These are phyloP conservation scores for Leishmania amazonensis DNA, from an alignment of 208 protist genomes.

Conservation along the genomic window DNA sequence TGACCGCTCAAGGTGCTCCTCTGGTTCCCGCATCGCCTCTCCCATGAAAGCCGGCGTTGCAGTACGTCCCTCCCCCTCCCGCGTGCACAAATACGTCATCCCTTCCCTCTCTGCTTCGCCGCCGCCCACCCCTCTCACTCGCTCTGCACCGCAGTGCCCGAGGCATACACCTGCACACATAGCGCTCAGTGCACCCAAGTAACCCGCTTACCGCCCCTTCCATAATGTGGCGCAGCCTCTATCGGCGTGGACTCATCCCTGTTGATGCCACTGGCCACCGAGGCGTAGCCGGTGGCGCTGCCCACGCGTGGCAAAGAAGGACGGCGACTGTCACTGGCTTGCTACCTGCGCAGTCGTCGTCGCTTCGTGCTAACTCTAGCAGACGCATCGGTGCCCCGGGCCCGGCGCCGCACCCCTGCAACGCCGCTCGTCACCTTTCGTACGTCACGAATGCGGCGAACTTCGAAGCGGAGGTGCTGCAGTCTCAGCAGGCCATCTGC, in stretches of 20 bases:
- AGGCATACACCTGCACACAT: background rate
- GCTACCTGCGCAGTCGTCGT: background rate
- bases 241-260: background rate
- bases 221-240: background rate
- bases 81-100: background rate
- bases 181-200: background rate
- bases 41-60: background rate
- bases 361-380: background rate
- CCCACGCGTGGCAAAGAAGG: background rate
- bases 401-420: background rate
- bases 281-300: background rate
- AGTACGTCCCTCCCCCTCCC: background rate
- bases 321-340: background rate
- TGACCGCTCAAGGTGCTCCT: background rate
- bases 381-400: background rate
- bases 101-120: background rate
- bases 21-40: background rate
- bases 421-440: slow-evolving; percentile 12
- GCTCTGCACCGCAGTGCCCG: background rate
- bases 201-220: background rate
- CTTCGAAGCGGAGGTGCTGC: slow-evolving; percentile 83
- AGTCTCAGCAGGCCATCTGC: slow-evolving; percentile 91
- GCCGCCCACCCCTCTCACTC: background rate
- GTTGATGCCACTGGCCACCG: background rate
- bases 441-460: slow-evolving; percentile 68